These are phyloP conservation scores for Citrus cavaleriei DNA, from an alignment of 345 rosid species.

Conservation along the genomic window DNA sequence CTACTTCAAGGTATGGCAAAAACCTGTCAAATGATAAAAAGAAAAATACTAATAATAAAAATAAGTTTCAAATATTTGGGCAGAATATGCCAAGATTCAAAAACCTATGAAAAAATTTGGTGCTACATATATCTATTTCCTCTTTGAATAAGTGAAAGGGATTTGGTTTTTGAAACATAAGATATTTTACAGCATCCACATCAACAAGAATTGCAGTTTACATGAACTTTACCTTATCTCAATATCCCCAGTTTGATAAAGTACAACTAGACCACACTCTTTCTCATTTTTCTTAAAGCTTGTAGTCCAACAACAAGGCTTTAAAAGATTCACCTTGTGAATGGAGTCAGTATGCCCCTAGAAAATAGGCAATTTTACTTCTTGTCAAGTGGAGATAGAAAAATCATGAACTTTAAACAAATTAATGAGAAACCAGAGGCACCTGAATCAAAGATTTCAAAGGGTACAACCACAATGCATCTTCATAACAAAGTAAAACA, in stretches of 20 bases:
- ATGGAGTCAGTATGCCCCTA: conserved; percentile 50
- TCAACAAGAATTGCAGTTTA: conserved; percentile 1
- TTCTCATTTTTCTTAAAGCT: conserved; percentile 47
- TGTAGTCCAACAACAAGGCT: conserved; percentile 78
- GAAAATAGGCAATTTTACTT: conserved; percentile 30
- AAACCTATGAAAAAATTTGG: not conserved
- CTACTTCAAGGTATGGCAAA: conserved; percentile 66
- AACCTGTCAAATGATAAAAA: conserved; percentile 50
- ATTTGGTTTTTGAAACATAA: not conserved
- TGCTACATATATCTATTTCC: not conserved
- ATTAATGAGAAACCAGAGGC: conserved; percentile 13
- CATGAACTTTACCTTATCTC: conserved; percentile 58
- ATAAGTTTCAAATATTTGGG: conserved; percentile 1
- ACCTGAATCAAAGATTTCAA: conserved; percentile 68
- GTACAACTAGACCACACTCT: conserved; percentile 50
- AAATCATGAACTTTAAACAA: conserved; percentile 4
- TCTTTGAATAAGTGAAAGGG: not conserved
- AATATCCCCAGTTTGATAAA: conserved; percentile 66
- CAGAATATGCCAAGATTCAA: not conserved
- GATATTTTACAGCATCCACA: conserved; percentile 1
- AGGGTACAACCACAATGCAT: conserved; percentile 52
- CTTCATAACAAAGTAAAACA: conserved; percentile 61
- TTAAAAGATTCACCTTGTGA: conserved; percentile 43
- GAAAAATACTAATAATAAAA: not conserved
- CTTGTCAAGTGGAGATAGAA: conserved; percentile 21